Base-by-base conservation (phyloP, 2,329 filamentous ascomycete species). In the Penicillium concentricum region DNA sequence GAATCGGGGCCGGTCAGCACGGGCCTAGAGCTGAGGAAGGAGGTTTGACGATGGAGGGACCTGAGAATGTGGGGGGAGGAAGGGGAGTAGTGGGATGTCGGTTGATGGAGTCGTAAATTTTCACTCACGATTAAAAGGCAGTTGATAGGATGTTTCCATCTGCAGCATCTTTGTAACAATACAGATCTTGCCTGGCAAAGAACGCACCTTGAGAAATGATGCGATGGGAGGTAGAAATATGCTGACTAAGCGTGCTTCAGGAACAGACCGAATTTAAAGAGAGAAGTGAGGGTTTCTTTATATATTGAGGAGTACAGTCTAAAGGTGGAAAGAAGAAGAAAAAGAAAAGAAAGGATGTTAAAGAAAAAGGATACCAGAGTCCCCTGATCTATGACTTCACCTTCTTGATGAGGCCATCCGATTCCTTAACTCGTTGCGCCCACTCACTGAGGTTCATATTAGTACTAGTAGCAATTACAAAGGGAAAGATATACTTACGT, bases 401-500 rank as follows among this genome's bases (percentile, higher is more conserved):
- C 58, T 74, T 73, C 65, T 74, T 78, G 56, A 82, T 81, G 45
- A 82, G 67, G 18, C 76, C 74, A 54, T 77, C 79, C 4, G 69
- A 71, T 45, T 76, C 74, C 53, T 75, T 74, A 9, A 80, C 78
- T 53, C 79, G 73, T 51, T 79, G 78, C 26, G 80, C 79, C 79
- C 79, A 82, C 71, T 82, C 80, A 43, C 78, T 12, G 30, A 18
- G 34, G 20, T 28, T 3, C 24, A 18, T 18, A 37, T 60, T 46
- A 52, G 42, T 46, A 37, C 43, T 26, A 54, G 51, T 42, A 26
- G 26, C 37, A 35, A 47, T 16, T 15, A 30, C 13, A 24, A 20
- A 13, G 47, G 22, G 37, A n/a, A n/a, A 46, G 22, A 12, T 55
- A 35, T 38, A 88, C 90, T 86, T 81, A 96, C 84, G 94, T 97